Conservation (phyloP, 495 filamentous ascomycete species). For the Ascodesmis nigricans region DNA sequence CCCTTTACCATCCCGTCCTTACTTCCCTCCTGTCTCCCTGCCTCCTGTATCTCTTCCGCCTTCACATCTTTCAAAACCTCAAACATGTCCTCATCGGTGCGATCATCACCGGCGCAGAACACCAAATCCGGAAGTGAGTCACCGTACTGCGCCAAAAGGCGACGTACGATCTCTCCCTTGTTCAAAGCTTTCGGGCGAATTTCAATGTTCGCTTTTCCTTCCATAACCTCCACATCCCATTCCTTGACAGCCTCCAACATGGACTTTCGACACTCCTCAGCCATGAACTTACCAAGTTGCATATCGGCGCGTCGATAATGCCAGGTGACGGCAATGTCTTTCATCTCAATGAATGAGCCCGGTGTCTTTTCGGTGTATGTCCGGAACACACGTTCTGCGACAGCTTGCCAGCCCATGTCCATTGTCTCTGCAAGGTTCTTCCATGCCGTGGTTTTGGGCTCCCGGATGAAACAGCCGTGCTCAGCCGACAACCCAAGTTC, state of each 20-base stretch:
- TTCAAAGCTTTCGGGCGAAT: conserved; percentile 92
- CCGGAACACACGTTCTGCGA: conserved; percentile 59
- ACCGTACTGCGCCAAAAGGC: conserved; percentile 30
- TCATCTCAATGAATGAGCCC: conserved; percentile 77
- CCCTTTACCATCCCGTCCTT: neutral
- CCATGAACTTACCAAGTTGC: conserved; percentile 52
- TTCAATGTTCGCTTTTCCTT: conserved; percentile 85
- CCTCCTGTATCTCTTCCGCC: neutral
- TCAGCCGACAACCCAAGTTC: conserved; percentile 80
- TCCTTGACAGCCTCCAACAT: conserved; percentile 51
- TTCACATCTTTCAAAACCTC: neutral
- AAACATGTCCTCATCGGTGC: conserved; percentile 77
- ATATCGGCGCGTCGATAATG: conserved; percentile 83
- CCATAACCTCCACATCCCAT: conserved; percentile 85
- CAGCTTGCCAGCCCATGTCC: conserved; percentile 74
- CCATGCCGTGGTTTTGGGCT: conserved; percentile 53
- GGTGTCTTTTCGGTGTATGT: conserved; percentile 65
- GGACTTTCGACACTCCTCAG: conserved; percentile 51
- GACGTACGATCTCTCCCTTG: conserved; percentile 79
- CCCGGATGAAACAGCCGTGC: conserved; percentile 80
- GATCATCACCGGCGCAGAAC: conserved; percentile 80
- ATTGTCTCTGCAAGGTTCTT: conserved; percentile 59
- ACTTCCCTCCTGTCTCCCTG: neutral
- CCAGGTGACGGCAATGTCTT: conserved; percentile 84
- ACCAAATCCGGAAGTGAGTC: conserved; percentile 47